A percentile compares a stretch with the other conserved stretches of the same genome.
These are phyloP conservation scores for Anacardium occidentale DNA, from an alignment of 345 rosid species.

Conservation along the genomic window DNA sequence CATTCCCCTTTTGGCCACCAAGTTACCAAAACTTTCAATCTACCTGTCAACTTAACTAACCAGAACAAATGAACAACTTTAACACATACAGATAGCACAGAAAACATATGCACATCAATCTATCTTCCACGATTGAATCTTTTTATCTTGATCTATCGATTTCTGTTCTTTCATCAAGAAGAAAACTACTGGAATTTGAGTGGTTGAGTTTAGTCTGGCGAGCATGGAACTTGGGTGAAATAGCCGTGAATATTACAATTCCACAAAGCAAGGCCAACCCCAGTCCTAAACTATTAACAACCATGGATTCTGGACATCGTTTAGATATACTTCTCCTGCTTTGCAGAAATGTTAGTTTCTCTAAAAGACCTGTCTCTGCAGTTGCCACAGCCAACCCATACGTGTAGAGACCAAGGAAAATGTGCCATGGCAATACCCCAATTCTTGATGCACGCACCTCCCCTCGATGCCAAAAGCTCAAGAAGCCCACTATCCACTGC, in stretches of 20 bases:
- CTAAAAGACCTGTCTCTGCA: conserved; percentile 82
- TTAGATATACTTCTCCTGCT: conserved; percentile 39
- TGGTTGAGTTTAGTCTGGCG: conserved; percentile 39
- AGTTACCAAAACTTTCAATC: too few relatives aligned
- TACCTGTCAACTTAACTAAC: not conserved
- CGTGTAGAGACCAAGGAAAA: conserved; percentile 83
- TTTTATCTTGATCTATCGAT: not conserved
- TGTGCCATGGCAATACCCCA: conserved; percentile 82
- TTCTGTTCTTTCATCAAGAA: conserved; percentile 26
- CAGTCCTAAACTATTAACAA: conserved; percentile 67
- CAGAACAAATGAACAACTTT: not conserved
- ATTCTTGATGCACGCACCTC: conserved; percentile 56
- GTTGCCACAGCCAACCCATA: conserved; percentile 83
- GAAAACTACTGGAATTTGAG: conserved; percentile 47
- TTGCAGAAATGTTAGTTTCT: conserved; percentile 74
- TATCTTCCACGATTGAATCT: not conserved
- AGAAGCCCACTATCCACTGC: conserved; percentile 91
- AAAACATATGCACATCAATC: not conserved
- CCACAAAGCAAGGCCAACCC: conserved; percentile 70
- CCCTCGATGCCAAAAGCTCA: conserved; percentile 85
- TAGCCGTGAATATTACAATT: conserved; percentile 59
- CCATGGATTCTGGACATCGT: conserved; percentile 59
- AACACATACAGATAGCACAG: not conserved
- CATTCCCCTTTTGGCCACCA: not conserved
- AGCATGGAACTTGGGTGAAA: conserved; percentile 52